Evolutionary conservation across 2,329 filamentous ascomycete species (phyloP).

Genomic region (Alternaria panax): DNA sequence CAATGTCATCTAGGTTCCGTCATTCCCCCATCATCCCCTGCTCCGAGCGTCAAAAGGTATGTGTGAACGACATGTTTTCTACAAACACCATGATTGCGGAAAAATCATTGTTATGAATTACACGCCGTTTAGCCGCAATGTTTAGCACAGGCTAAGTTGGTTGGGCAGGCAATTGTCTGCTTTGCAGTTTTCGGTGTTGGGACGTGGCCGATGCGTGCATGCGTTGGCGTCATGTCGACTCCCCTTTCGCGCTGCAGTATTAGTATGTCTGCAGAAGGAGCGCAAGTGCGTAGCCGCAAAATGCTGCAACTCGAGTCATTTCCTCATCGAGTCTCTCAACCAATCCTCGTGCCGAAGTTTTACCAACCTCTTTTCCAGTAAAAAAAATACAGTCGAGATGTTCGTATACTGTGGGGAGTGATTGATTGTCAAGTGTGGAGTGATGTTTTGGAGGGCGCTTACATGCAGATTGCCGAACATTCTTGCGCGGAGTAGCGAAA

Average conservation of each 20-base stretch:
- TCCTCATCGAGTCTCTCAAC: conserved; percentile 8
- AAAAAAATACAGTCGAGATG: conserved; percentile 5
- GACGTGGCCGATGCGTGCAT: conserved; percentile 37
- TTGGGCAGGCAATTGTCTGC: conserved; percentile 11
- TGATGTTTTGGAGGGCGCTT: conserved; percentile 27
- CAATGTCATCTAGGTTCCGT: background rate
- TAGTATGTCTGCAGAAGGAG: conserved; percentile 22
- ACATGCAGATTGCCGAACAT: conserved; percentile 23
- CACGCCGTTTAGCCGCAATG: conserved; percentile 10
- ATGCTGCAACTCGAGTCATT: conserved; percentile 28
- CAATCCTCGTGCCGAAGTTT: conserved; percentile 5
- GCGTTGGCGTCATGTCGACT: conserved; percentile 39
- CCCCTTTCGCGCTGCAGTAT: conserved; percentile 34
- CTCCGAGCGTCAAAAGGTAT: background rate
- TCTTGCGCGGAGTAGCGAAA: conserved; percentile 8
- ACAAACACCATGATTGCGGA: background rate
- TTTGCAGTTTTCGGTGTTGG: conserved; percentile 16
- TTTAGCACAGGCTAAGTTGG: conserved; percentile 34
- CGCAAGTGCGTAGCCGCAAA: conserved; percentile 24
- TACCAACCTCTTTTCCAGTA: background rate
- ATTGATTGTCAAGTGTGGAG: conserved; percentile 6
- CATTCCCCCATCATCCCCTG: background rate
- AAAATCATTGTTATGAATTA: background rate
- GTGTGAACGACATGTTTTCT: background rate
- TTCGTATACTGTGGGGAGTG: background rate